Base-by-base conservation (phyloP, 257 asterid genomes). In the Anisodus tanguticus region DNA sequence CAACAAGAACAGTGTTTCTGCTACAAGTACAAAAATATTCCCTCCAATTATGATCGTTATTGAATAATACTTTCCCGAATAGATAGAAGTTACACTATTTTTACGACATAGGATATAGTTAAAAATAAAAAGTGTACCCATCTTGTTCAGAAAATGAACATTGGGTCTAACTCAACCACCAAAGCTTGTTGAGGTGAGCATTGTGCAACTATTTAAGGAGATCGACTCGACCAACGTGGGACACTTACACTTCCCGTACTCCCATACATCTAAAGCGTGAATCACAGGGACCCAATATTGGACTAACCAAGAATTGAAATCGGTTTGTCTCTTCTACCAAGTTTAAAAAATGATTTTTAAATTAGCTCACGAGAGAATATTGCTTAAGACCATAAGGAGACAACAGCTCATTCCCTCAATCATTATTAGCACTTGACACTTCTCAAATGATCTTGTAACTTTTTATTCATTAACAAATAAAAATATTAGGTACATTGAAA, bases 251-350 rank as follows among this genome's bases (percentile, higher is more conserved):
- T 10, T 9, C 58, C 17, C 17, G 13, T 54, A 41, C 1, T 4
- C 79, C 35, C 79, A 43, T 3, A 43, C 37, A n/a, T 35, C 16
- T 66, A 35, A 66, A 66, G 74, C 19, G 5, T 35, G 47, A 66
- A 16, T n/a, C 47, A 69, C 16, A 53, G 53, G 53, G 26, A 15
- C n/a, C 80, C 41, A 45, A 47, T 49, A n/a, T 49, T 47, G 41
- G 76, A 39, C 58, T n/a, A 72, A 45, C 80, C 59, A 6, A n/a
- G 39, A 72, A 72, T 2, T n/a, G 80, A 19, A 72, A 72, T 53
- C 17, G 8, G 58, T 11, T 10, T 19, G 17, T 47, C 43, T 47
- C 41, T 47, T 47, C 35, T 19, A 72, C n/a, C n/a, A 47, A 1
- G 41, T n/a, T 72, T 31, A 59, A 71, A 47, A 11, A 2, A 5